These are phyloP conservation scores for Phanerodontia chrysosporium DNA, from an alignment of 768 basidiomycete genomes.

Conservation along the genomic window DNA sequence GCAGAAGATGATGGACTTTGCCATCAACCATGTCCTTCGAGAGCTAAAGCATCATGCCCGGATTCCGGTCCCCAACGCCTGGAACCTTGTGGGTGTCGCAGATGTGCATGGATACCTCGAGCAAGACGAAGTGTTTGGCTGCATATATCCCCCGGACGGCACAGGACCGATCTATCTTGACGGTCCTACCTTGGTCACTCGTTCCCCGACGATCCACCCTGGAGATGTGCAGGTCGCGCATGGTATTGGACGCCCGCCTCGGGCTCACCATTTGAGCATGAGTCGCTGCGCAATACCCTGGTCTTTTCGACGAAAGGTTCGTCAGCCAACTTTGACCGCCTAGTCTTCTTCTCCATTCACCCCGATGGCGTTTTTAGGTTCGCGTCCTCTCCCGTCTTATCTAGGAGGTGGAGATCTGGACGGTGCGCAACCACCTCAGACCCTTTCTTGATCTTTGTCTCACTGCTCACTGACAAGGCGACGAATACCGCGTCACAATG, in stretches of 20 bases:
- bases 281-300: conserved; percentile 55
- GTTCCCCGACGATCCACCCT: conserved; percentile 67
- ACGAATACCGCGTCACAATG: conserved; percentile 23
- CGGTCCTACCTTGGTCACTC: conserved; percentile 50
- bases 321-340: too few relatives aligned
- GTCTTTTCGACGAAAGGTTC: conserved; percentile 60
- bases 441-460: conserved; percentile 16
- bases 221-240: conserved; percentile 59
- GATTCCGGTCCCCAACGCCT: conserved; percentile 60
- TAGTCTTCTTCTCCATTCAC: too few relatives aligned
- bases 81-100: conserved; percentile 70
- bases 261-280: conserved; percentile 46
- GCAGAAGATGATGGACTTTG: conserved; percentile 46
- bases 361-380: conserved; percentile 31
- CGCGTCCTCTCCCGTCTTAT: conserved; percentile 55
- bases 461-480: conserved; percentile 2
- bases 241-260: conserved; percentile 59
- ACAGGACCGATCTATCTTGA: conserved; percentile 39
- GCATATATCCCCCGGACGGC: conserved; percentile 41
- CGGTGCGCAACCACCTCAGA: conserved; percentile 45
- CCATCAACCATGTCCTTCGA: conserved; percentile 60
- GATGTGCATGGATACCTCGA: conserved; percentile 54
- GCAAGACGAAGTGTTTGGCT: conserved; percentile 59
- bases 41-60: conserved; percentile 60
- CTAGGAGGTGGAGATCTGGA: conserved; percentile 71